These are phyloP conservation scores for Phoma herbarum DNA, from an alignment of 2,329 filamentous ascomycete genomes.

Conservation along the genomic window DNA sequence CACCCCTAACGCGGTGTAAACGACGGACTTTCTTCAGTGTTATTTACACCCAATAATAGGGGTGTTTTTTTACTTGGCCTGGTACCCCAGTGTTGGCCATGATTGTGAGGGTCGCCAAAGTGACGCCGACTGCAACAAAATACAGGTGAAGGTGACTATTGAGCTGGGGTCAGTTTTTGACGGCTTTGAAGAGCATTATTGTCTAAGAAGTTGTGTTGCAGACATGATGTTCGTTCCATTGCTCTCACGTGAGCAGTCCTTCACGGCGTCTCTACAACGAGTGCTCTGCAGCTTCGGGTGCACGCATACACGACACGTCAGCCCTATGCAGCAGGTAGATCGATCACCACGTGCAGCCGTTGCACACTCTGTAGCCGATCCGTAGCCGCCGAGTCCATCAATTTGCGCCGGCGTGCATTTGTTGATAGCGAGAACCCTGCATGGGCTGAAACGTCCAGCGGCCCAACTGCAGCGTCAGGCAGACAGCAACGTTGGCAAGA, in stretches of 20 bases:
- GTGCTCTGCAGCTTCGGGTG: not conserved
- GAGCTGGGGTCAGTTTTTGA: not conserved
- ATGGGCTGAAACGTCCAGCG: slow-evolving; percentile 12
- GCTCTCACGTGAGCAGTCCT: slow-evolving; percentile 3
- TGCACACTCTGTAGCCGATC: not conserved
- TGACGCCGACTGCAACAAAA: not conserved
- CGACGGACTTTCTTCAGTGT: too few species aligned
- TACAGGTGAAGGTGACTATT: slow-evolving; percentile 3
- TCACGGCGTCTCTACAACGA: not conserved
- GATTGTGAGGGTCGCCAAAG: not conserved
- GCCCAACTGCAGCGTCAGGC: slow-evolving; percentile 14
- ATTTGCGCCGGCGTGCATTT: not conserved
- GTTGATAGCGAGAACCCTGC: slow-evolving; percentile 6
- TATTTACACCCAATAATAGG: too few species aligned
- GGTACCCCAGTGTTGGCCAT: too few species aligned
- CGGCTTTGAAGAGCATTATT: not conserved
- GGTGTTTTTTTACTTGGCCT: too few species aligned
- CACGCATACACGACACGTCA: not conserved
- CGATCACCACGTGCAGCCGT: not conserved
- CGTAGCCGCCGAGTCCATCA: slow-evolving; percentile 4
- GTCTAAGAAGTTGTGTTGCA: not conserved
- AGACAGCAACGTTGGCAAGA: not conserved
- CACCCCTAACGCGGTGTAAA: too few species aligned
- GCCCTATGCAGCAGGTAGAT: not conserved
- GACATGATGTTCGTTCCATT: too few species aligned